A percentile compares a stretch with the other conserved stretches of the same genome.
Evolutionary conservation across 176 grass and related monocot species (phyloP).

Genomic region (Calamus simplicifolius): DNA sequence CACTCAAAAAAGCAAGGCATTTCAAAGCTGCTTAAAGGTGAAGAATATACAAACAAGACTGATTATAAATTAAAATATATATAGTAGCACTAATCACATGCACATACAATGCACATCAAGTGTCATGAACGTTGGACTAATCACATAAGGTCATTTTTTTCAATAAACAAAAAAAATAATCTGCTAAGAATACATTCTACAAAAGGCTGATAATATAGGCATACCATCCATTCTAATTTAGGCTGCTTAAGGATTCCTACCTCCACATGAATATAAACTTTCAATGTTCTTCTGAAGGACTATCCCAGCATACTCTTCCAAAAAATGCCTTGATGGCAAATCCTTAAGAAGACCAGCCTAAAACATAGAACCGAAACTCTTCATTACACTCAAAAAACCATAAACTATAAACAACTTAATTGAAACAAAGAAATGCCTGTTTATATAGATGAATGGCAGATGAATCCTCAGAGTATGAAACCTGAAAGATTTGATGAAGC

Average conservation of each 20-base stretch:
- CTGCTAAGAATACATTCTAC: too few species aligned
- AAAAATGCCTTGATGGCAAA: slow-evolving; percentile 49
- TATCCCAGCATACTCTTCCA: slow-evolving; percentile 68
- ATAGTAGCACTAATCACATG: too few species aligned
- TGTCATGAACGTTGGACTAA: too few species aligned
- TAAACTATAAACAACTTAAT: slow-evolving; percentile 6
- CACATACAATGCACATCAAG: too few species aligned
- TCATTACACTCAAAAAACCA: neutral
- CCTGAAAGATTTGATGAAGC: slow-evolving; percentile 99
- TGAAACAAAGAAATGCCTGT: slow-evolving; percentile 11
- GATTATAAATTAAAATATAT: too few species aligned
- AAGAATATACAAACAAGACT: neutral
- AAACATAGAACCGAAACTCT: slow-evolving; percentile 13
- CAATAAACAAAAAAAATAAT: too few species aligned
- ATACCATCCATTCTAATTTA: too few species aligned
- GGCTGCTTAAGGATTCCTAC: slow-evolving; percentile 20
- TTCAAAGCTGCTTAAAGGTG: slow-evolving; percentile 8
- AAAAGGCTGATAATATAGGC: too few species aligned
- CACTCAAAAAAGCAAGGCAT: slow-evolving; percentile 18
- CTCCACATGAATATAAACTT: slow-evolving; percentile 79
- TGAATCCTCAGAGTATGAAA: slow-evolving; percentile 28
- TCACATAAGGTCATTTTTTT: too few species aligned
- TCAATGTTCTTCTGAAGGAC: slow-evolving; percentile 80
- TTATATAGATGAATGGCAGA: slow-evolving; percentile 3
- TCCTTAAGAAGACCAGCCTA: slow-evolving; percentile 74